Base-by-base conservation (phyloP, 2,329 filamentous ascomycete genomes). In the Penicillium janthinellum region DNA sequence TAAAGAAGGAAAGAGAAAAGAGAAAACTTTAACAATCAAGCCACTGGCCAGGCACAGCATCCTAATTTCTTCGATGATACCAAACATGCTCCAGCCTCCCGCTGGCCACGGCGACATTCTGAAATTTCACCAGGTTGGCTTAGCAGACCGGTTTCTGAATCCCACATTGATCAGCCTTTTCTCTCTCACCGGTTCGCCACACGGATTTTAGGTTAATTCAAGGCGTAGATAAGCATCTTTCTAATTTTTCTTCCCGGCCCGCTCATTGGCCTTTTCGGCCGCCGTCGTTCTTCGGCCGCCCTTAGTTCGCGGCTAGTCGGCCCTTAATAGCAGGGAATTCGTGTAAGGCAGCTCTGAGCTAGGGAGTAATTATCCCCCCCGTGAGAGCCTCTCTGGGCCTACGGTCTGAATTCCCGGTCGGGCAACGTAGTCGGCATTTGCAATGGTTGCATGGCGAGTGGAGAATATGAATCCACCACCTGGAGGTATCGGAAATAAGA, bases 101-200 rank as follows among this genome's bases (percentile, higher is more conserved):
- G 25, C 25, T 28, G 5, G 25, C 47, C 15, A 4, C 25, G 28
- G 47, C 22, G 3, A n/a, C 6, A 4, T 14, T 28, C 28, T 10
- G 31, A 20, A 15, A 17, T 25, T 20, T 15, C 11, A 20, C 34
- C 17, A 38, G 20, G 38, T 15, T 14, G 31, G 12, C 25, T 14
- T 7, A 42, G 39, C 39, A 42, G 39, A 42, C n/a, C 39, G 20
- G 44, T 12, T 15, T 11, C 39, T 22, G 15, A 25, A 28, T n/a
- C n/a, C 25, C 25, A 28, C 4, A 28, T 28, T 28, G 25, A 5
- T 1, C 31, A 39, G 1, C 45, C 52, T 35, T 25, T 38, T 59
- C 54, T 59, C 37, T 37, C 51, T 62, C 60, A 60, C 60, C 60
- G 58, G 52, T 39, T 45, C 38, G 42, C 42, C 35, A 41, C 57